Evolutionary conservation across 371 early-diverging fungal species (phyloP), one percentile per base, ranked within the genome.

Genomic region (Mortierella sp.): DNA sequence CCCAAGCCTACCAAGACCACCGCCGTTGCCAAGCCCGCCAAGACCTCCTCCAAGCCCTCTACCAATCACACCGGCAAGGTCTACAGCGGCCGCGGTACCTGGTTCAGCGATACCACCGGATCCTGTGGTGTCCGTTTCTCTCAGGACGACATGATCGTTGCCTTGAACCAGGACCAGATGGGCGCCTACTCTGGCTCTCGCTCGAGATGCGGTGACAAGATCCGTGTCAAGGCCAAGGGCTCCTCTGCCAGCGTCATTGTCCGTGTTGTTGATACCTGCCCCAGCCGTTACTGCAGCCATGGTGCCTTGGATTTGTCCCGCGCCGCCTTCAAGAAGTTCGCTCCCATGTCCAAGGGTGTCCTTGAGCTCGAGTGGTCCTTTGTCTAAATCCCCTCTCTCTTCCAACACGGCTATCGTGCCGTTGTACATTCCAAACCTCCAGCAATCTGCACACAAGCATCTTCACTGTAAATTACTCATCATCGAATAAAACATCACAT

Each of bases 81-180:
- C 29, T 85, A 49, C 71, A 70, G 55, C 38, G 80, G 80, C 43
- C 82, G 82, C n/a, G 82, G 80, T 8, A 86, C 87, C 71, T 86
- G 87, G 82, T 86, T 82, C 76, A 80, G 82, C 63, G 82, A 82
- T 65, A 86, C 77, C 21, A 75, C 54, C 18, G 87, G 87, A 24
- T 82, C 82, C 46, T 86, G 87, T 24, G 82, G 82, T 3, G 27
- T 71, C 16, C 70, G 58, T 5, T 82, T 86, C 78, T 82, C 87
- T 11, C 87, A 82, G 60, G 43, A 56, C 5, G 87, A 82, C 35
- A 86, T 86, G 87, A 82, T 82, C n/a, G 82, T 80, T 65, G 82
- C 87, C 27, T 54, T 82, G 48, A 86, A 86, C 75, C 63, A 80
- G 60, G 78, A 72, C n/a, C 87, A 86, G 75, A 86, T 82, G 82